These are phyloP conservation scores for Nemania diffusa DNA, from an alignment of 2,329 filamentous ascomycete genomes.

Conservation along the genomic window DNA sequence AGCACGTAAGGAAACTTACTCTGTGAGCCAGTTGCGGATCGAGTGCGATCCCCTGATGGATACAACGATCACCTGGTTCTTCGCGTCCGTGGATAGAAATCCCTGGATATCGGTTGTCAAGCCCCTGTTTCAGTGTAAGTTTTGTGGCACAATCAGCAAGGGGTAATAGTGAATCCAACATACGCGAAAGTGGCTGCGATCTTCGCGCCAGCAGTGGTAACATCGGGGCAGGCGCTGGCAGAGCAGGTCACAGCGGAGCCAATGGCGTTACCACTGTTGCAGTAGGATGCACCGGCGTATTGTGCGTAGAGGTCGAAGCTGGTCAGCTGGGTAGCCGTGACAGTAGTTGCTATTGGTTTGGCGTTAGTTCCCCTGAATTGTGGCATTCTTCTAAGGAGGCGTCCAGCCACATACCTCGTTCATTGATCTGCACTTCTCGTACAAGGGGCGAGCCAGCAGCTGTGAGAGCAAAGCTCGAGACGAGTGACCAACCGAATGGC, in stretches of 20 bases:
- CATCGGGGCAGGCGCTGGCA: constrained; percentile 56
- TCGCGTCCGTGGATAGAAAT: constrained; percentile 62
- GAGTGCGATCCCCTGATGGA: constrained; percentile 69
- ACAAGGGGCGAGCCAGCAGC: constrained; percentile 41
- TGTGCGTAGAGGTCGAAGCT: constrained; percentile 62
- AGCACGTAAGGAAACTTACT: constrained; percentile 49
- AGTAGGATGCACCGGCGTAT: constrained; percentile 64
- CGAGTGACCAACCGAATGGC: constrained; percentile 42
- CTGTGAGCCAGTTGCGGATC: constrained; percentile 70
- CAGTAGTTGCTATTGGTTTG: constrained; percentile 42
- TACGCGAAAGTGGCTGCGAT: constrained; percentile 52
- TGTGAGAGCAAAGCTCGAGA: constrained; percentile 43
- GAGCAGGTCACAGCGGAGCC: constrained; percentile 57
- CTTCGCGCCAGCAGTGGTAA: constrained; percentile 56
- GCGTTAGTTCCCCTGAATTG: constrained; percentile 19
- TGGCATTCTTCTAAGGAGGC: neutral
- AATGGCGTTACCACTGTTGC: constrained; percentile 57
- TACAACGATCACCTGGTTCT: constrained; percentile 65
- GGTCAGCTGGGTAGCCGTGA: constrained; percentile 46
- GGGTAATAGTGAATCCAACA: neutral
- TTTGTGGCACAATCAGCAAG: neutral
- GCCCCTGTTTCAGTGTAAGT: constrained; percentile 50
- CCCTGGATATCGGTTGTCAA: constrained; percentile 58
- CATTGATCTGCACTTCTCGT: constrained; percentile 43
- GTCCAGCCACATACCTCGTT: constrained; percentile 49